These are phyloP conservation scores for Alternaria brassicicola DNA, from an alignment of 2,329 filamentous ascomycete genomes.

Conservation along the genomic window DNA sequence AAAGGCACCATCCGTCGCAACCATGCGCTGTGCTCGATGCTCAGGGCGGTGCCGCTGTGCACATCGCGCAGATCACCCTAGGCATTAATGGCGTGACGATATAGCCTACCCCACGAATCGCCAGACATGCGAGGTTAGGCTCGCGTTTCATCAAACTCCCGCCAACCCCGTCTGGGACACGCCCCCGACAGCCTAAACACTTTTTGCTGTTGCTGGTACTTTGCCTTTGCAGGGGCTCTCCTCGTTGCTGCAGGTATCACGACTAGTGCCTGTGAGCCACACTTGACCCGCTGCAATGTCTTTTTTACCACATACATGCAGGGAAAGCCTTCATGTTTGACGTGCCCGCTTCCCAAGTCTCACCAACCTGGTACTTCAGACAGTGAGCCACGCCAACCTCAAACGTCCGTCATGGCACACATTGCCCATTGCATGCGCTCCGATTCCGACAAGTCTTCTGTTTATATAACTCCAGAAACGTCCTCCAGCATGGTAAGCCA, in stretches of 20 bases:
- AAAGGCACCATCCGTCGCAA: conserved; percentile 14
- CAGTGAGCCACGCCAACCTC: conserved; percentile 45
- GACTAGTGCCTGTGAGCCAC: conserved; percentile 46
- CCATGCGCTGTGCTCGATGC: conserved; percentile 19
- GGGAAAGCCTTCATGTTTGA: conserved; percentile 50
- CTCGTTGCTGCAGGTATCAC: conserved; percentile 45
- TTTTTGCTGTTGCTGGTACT: conserved; percentile 40
- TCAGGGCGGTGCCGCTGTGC: conserved; percentile 28
- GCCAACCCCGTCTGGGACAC: conserved; percentile 39
- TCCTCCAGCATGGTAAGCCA: conserved; percentile 43
- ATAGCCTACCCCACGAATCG: conserved; percentile 49
- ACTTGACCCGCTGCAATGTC: conserved; percentile 43
- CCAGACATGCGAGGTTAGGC: conserved; percentile 47
- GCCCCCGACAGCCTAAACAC: conserved; percentile 47
- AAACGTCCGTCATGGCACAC: conserved; percentile 51
- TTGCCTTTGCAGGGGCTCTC: conserved; percentile 37
- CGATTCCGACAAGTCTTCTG: conserved; percentile 37
- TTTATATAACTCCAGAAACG: conserved; percentile 50
- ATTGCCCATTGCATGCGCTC: conserved; percentile 52
- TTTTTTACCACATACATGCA: conserved; percentile 46
- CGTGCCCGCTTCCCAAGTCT: conserved; percentile 49
- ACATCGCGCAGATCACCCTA: conserved; percentile 38
- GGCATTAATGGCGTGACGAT: conserved; percentile 28
- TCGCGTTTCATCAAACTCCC: conserved; percentile 46
- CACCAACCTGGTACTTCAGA: conserved; percentile 47